These are phyloP conservation scores for Sapria himalayana DNA, from an alignment of 345 rosid genomes.

Conservation along the genomic window DNA sequence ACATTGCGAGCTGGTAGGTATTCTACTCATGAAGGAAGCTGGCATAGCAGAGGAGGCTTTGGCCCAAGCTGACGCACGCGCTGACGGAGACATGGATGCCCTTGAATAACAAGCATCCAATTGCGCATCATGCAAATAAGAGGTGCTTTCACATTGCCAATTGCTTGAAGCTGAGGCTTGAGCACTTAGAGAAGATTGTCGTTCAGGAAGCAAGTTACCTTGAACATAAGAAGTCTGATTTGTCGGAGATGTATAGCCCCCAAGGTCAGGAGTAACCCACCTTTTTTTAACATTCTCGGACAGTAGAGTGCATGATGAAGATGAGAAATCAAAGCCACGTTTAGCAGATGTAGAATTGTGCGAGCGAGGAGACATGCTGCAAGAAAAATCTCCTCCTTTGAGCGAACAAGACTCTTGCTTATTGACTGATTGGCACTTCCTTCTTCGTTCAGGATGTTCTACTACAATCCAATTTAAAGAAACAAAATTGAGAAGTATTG, in stretches of 20 bases:
- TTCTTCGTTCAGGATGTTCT: no score
- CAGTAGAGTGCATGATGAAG: constrained; percentile 15
- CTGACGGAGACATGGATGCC: constrained; percentile 7
- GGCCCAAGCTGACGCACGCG: constrained; percentile 13
- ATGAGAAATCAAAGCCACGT: constrained; percentile 17
- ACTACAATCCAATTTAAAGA: no score
- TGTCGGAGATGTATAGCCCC: constrained; percentile 16
- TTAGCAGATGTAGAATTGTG: constrained; percentile 13
- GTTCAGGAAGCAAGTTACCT: constrained; percentile 23
- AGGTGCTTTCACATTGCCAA: constrained; percentile 11
- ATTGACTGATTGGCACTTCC: constrained; percentile 11
- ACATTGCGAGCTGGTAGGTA: constrained; percentile 16
- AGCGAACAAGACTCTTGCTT: constrained; percentile 10
- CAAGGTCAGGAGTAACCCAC: constrained; percentile 13
- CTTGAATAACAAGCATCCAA: constrained; percentile 9
- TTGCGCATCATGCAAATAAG: constrained; percentile 6
- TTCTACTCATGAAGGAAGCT: constrained; percentile 17
- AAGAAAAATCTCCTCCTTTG: constrained; percentile 11
- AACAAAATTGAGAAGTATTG: no score
- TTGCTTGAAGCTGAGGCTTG: constrained; percentile 11
- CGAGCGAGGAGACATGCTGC: constrained; percentile 8
- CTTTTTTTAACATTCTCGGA: constrained; percentile 16
- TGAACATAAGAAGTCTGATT: constrained; percentile 16
- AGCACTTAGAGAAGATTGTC: constrained; percentile 18
- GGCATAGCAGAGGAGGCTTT: constrained; percentile 14